Conservation (phyloP, 306 rosid genomes). For the Psophocarpus tetragonolobus region DNA sequence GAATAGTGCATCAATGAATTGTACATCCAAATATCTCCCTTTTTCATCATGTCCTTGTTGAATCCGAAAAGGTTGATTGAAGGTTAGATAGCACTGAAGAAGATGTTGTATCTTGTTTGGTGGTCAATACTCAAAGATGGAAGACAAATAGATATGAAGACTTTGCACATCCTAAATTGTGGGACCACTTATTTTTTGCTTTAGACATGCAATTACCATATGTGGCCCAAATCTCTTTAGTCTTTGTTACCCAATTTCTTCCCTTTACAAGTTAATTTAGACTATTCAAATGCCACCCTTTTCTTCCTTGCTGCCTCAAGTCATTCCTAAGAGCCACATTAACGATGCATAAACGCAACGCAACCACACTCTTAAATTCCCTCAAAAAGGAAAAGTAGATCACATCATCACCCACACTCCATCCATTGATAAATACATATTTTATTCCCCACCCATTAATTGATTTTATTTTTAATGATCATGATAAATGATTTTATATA, state of each 20-base stretch:
- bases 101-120: constrained; percentile 43
- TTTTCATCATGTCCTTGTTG: constrained; percentile 50
- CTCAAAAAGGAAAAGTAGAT: constrained; percentile 49
- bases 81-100: constrained; percentile 45
- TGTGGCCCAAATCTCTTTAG: constrained; percentile 44
- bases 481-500: neutral
- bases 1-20: constrained; percentile 25
- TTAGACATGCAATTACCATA: constrained; percentile 45
- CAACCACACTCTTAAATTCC: constrained; percentile 46
- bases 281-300: constrained; percentile 48
- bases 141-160: constrained; percentile 29
- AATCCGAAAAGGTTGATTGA: constrained; percentile 49
- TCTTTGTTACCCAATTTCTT: constrained; percentile 40
- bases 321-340: constrained; percentile 65
- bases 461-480: neutral
- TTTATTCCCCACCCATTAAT: neutral
- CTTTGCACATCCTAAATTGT: constrained; percentile 32
- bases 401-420: constrained; percentile 42
- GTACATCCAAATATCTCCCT: constrained; percentile 35
- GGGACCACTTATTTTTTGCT: constrained; percentile 47
- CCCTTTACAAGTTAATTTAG: constrained; percentile 46
- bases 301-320: constrained; percentile 44
- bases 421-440: neutral
- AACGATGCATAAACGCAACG: constrained; percentile 33
- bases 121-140: constrained; percentile 46